phyloP scores from a whole-genome alignment of 306 rosid genomes.

The Luffa aegyptiaca region DNA sequence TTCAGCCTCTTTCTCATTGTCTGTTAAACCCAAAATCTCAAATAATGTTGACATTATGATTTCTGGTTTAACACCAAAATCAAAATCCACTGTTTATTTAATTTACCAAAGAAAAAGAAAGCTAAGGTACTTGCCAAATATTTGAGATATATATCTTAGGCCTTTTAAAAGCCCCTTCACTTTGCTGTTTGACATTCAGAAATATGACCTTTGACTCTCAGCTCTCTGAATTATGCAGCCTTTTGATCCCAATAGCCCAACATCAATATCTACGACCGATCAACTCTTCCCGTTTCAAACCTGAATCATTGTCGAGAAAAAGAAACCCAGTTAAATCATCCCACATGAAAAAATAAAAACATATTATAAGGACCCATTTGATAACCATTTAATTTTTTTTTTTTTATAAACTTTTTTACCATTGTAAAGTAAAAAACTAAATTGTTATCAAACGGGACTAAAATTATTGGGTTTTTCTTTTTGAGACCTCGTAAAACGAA shows the following conservation, averaged over 20 bases:
- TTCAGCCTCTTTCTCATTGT: slow-evolving; percentile 42
- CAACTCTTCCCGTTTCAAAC: neutral
- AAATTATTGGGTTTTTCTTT: no score
- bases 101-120: neutral
- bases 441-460: no score
- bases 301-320: neutral
- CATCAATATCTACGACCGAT: neutral
- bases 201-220: neutral
- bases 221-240: neutral
- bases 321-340: neutral
- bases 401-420: no score
- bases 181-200: slow-evolving; percentile 43
- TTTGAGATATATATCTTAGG: slow-evolving; percentile 72
- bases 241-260: neutral
- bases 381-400: no score
- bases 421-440: no score
- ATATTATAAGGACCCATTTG: no score
- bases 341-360: no score
- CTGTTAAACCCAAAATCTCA: neutral
- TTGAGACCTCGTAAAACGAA: no score
- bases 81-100: no score
- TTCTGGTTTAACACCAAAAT: no score
- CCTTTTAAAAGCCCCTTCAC: slow-evolving; percentile 88
- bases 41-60: neutral
- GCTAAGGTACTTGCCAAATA: slow-evolving; percentile 46